A percentile compares a stretch with the other conserved stretches of the same genome.
phyloP scores from a whole-genome alignment of 352 stramenopile species.

The Pythium phragmiticola region DNA sequence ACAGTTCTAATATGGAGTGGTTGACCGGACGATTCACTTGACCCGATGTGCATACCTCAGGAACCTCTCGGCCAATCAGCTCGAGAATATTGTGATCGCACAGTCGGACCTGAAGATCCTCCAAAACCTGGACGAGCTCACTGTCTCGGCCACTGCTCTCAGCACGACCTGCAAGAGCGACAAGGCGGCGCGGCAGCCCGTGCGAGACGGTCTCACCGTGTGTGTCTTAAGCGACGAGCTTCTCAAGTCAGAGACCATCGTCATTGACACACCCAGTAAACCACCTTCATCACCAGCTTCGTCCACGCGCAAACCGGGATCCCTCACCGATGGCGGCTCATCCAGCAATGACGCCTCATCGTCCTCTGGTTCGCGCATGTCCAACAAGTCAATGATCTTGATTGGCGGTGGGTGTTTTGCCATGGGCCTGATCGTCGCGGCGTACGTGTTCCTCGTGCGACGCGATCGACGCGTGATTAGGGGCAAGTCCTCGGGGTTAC shows the following conservation, averaged over 20 bases:
- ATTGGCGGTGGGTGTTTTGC: constrained; percentile 24
- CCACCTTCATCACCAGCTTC: neutral
- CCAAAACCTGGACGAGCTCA: constrained; percentile 5
- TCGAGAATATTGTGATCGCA: constrained; percentile 15
- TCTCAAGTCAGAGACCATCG: neutral
- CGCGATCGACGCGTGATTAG: constrained; percentile 8
- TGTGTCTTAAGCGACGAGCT: constrained; percentile 26
- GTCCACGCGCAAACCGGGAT: constrained; percentile 2
- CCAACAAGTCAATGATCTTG: constrained; percentile 24
- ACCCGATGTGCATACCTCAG: constrained; percentile 1
- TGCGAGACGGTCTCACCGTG: constrained; percentile 15
- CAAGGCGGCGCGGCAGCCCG: constrained; percentile 5
- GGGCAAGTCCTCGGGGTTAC: neutral
- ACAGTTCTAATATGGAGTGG: neutral
- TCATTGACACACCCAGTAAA: too few species aligned
- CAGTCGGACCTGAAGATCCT: constrained; percentile 23
- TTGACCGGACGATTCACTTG: neutral
- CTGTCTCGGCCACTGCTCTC: neutral
- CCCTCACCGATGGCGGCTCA: constrained; percentile 6
- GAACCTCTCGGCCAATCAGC: constrained; percentile 10
- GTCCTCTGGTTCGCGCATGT: constrained; percentile 12
- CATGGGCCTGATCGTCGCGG: constrained; percentile 28
- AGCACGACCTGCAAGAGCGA: constrained; percentile 9
- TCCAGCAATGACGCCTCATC: neutral
- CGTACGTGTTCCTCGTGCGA: constrained; percentile 25